These are phyloP conservation scores for Lasiosphaeria ovina DNA, from an alignment of 495 filamentous ascomycete species.

Conservation along the genomic window DNA sequence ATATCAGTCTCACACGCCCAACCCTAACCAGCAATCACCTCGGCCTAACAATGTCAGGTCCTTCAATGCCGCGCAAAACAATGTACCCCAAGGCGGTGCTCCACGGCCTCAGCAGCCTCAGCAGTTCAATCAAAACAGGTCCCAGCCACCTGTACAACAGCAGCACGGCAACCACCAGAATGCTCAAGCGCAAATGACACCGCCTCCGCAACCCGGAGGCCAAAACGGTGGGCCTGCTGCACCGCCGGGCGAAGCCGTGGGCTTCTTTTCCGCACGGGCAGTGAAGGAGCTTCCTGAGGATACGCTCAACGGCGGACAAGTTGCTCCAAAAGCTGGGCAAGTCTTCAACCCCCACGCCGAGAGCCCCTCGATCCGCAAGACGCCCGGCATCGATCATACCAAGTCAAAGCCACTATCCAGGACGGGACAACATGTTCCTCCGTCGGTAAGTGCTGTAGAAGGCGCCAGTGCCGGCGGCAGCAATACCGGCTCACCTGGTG, in stretches of 20 bases:
- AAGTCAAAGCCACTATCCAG: slow-evolving; percentile 64
- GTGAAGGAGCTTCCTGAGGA: slow-evolving; percentile 45
- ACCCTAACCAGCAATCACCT: slow-evolving; percentile 27
- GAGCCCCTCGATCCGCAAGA: slow-evolving; percentile 84
- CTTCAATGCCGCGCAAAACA: slow-evolving; percentile 22
- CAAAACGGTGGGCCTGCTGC: slow-evolving; percentile 4
- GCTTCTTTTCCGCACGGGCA: slow-evolving; percentile 75
- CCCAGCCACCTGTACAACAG: slow-evolving; percentile 10
- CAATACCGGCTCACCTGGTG: slow-evolving; percentile 2
- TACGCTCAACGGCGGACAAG: slow-evolving; percentile 34
- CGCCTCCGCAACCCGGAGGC: slow-evolving; percentile 21
- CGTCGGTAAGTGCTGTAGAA: slow-evolving; percentile 25
- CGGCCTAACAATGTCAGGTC: slow-evolving; percentile 14
- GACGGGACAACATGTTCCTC: slow-evolving; percentile 41
- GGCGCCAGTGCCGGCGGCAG: slow-evolving; percentile 4
- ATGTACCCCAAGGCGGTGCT: not conserved
- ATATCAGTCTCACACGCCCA: slow-evolving; percentile 38
- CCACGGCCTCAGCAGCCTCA: slow-evolving; percentile 24
- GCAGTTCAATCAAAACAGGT: slow-evolving; percentile 30
- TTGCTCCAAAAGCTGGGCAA: slow-evolving; percentile 45
- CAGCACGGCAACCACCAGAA: slow-evolving; percentile 26
- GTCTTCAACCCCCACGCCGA: slow-evolving; percentile 80
- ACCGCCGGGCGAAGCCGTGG: slow-evolving; percentile 20
- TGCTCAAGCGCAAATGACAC: slow-evolving; percentile 34
- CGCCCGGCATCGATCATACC: slow-evolving; percentile 80